Evolutionary conservation across 83 land plant genomes (phyloP).

Genomic region (Picea abies): DNA sequence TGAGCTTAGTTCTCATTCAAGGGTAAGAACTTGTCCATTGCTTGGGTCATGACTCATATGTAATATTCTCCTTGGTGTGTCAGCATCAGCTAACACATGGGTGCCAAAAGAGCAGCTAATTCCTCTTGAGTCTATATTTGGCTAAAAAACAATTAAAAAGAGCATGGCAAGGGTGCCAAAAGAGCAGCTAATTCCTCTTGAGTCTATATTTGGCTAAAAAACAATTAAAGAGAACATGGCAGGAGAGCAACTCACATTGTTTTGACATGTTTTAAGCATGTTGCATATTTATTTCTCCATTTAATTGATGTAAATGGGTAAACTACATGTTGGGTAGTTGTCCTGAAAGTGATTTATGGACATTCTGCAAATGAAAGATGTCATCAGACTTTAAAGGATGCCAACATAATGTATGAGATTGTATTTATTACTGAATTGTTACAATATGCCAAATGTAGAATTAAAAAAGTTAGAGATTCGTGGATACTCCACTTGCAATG

Average conservation of each 20-base stretch:
- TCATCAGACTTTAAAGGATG: background rate
- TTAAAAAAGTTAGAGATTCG: background rate
- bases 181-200: background rate
- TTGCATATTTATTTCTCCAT: background rate
- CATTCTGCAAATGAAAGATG: background rate
- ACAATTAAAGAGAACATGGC: background rate
- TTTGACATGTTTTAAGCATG: background rate
- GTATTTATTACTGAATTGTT: background rate
- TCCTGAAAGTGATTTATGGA: background rate
- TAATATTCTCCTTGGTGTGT: background rate
- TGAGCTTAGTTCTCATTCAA: background rate
- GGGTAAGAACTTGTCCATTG: background rate
- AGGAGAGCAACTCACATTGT: background rate
- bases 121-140: background rate
- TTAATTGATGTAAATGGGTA: background rate
- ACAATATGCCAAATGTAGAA: background rate
- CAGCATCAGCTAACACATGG: background rate
- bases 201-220: background rate
- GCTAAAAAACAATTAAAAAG: too few relatives aligned
- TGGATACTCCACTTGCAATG: too few relatives aligned
- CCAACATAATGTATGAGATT: background rate
- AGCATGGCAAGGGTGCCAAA: slow-evolving; percentile 1
- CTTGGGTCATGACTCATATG: too few relatives aligned
- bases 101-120: background rate
- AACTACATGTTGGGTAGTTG: background rate